Evolutionary conservation across 768 basidiomycete genomes (phyloP), one percentile per base, ranked within the genome.

Genomic region (Coprinopsis sp.): DNA sequence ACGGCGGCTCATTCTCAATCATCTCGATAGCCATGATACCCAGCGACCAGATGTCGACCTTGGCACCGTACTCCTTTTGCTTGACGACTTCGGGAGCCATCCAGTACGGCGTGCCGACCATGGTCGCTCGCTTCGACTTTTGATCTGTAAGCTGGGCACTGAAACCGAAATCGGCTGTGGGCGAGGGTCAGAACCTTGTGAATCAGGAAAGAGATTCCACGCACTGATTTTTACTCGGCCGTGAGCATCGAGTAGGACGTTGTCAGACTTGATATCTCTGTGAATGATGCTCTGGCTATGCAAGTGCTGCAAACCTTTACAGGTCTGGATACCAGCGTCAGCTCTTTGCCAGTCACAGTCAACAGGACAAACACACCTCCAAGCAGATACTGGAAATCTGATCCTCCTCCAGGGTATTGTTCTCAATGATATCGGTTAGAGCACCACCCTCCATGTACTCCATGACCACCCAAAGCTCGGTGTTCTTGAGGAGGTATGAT

Each of bases 21-120:
- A 97, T 97, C 74, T 97, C 91, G 51, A 97, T 97, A 4, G 92
- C 92, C 92, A 96, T 94, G 67, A 97, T 96, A 4, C 93, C 93
- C 7, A 96, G 77, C 11, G 90, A 92, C 93, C 93, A 96, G 41
- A 96, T 91, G 57, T 95, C 93, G 18, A 95, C 93, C 65, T 95
- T 95, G 21, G 91, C 90, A 37, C 93, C 92, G 59, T 96, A 96
- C 65, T 93, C 91, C 67, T 95, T 94, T 64, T 93, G 89, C 68
- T 92, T 94, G 58, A 96, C 92, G 43, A 96, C 91, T 64, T 96
- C 93, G n/a, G 93, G 93, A 2, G 93, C 93, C 93, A 96, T 96
- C 93, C 93, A 95, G 66, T 95, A 95, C 1, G 93, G 93, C 10
- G 92, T 95, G 27, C 93, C 93, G 3, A 96, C 92, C 93, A 95